These are phyloP conservation scores for Areca catechu DNA, from an alignment of 176 grass and related monocot species.

Conservation along the genomic window DNA sequence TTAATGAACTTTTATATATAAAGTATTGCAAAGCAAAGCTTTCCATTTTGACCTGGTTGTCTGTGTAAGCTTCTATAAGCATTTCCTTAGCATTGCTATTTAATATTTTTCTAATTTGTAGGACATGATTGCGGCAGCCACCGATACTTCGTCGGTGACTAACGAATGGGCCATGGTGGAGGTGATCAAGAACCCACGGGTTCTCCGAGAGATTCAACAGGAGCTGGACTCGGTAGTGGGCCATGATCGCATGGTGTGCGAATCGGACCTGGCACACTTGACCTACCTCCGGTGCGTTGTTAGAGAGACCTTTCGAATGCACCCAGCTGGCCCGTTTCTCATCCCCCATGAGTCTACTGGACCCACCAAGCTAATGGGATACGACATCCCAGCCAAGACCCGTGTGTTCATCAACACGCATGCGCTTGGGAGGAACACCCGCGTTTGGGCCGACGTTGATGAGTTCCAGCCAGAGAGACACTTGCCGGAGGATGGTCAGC, in stretches of 20 bases:
- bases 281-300: conserved; percentile 74
- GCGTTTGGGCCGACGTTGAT: conserved; percentile 46
- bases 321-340: conserved; percentile 64
- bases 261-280: conserved; percentile 51
- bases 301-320: conserved; percentile 80
- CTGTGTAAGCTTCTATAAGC: too few species aligned
- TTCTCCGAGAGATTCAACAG: conserved; percentile 52
- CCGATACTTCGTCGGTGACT: conserved; percentile 61
- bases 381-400: conserved; percentile 63
- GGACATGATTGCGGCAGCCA: conserved; percentile 85
- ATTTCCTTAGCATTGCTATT: too few species aligned
- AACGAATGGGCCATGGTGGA: conserved; percentile 96
- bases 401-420: conserved; percentile 92
- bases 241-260: conserved; percentile 40
- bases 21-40: too few species aligned
- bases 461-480: conserved; percentile 74
- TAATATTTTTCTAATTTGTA: conserved; percentile 8
- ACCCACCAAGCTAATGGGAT: conserved; percentile 74
- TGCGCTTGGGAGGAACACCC: conserved; percentile 63
- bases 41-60: too few species aligned
- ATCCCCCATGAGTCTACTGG: conserved; percentile 70
- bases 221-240: conserved; percentile 64
- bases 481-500: conserved; percentile 18
- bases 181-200: conserved; percentile 69
- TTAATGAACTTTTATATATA: too few species aligned